Conservation (phyloP, 495 filamentous ascomycete species). For the Daldinia vernicosa region DNA sequence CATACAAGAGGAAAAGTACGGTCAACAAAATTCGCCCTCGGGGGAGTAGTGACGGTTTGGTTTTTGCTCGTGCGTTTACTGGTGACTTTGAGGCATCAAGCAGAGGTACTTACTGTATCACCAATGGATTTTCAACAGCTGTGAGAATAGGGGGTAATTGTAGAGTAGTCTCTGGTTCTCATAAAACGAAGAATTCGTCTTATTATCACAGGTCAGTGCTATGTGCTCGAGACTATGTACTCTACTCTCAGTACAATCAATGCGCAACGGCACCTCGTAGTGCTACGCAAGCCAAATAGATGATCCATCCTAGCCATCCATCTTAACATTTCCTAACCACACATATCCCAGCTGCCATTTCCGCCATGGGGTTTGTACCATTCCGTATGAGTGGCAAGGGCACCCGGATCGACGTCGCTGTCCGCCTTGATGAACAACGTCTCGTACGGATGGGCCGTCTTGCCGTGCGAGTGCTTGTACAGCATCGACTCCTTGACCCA, state of each 20-base stretch:
- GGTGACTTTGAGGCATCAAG: not conserved
- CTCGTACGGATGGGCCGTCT: slow-evolving; percentile 47
- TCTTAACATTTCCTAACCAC: slow-evolving; percentile 5
- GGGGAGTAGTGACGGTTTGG: not conserved
- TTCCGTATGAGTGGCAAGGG: slow-evolving; percentile 37
- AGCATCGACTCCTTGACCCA: slow-evolving; percentile 23
- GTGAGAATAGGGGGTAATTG: not conserved
- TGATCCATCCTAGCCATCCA: not conserved
- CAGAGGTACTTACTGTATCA: not conserved
- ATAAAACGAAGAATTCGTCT: not conserved
- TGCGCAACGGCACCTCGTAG: not conserved
- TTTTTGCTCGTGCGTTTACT: not conserved
- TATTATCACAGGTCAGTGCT: not conserved
- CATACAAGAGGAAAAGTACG: not conserved
- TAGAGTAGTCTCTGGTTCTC: not conserved
- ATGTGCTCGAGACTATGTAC: not conserved
- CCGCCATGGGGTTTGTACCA: slow-evolving; percentile 23
- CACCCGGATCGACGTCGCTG: slow-evolving; percentile 30
- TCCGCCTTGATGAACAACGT: slow-evolving; percentile 48
- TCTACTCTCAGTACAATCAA: not conserved
- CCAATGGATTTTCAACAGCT: not conserved
- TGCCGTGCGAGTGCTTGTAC: slow-evolving; percentile 31
- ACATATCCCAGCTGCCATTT: slow-evolving; percentile 41
- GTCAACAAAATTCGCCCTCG: no score
- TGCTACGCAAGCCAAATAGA: not conserved